Percentiles rank a stretch among this genome's conserved stretches.
Conservation (phyloP, 2,329 filamentous ascomycete species). For the Orbilia blumenaviensis region DNA sequence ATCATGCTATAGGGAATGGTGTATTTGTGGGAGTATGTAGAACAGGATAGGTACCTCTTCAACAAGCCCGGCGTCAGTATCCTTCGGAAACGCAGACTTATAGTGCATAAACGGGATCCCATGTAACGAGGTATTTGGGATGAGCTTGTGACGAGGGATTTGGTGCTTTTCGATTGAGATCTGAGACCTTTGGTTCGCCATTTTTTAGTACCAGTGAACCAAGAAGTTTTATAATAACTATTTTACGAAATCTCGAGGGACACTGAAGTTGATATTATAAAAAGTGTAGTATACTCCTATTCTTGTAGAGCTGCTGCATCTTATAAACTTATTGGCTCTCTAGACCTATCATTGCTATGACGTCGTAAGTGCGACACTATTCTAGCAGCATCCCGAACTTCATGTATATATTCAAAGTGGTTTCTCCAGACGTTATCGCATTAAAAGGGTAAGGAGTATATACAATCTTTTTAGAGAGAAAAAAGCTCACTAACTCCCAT, state of each 20-base stretch:
- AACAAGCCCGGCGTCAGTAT: slow-evolving; percentile 50
- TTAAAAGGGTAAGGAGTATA: slow-evolving; percentile 22
- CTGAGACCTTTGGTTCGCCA: slow-evolving; percentile 62
- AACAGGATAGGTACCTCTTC: slow-evolving; percentile 6
- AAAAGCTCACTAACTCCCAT: slow-evolving; percentile 34
- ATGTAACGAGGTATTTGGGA: slow-evolving; percentile 73
- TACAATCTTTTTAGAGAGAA: slow-evolving; percentile 57
- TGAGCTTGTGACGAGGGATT: slow-evolving; percentile 68
- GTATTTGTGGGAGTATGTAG: background rate
- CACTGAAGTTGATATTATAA: too few species aligned
- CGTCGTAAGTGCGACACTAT: background rate
- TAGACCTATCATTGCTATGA: too few species aligned
- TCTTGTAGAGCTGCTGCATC: too few species aligned
- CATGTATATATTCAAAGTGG: background rate
- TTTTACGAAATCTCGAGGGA: slow-evolving; percentile 56
- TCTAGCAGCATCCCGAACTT: background rate
- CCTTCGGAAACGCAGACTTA: slow-evolving; percentile 67
- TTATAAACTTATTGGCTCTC: too few species aligned
- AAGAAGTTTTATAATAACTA: too few species aligned
- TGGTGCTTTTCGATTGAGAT: slow-evolving; percentile 69
- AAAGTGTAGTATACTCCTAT: too few species aligned
- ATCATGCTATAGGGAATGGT: too few species aligned
- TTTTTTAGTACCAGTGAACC: slow-evolving; percentile 58
- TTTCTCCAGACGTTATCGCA: background rate
- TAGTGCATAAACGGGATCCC: slow-evolving; percentile 73